Evolutionary conservation across 1,284 basidiomycete species (phyloP), one percentile per base, ranked within the genome.

Genomic region (Sporisorium sorghi): DNA sequence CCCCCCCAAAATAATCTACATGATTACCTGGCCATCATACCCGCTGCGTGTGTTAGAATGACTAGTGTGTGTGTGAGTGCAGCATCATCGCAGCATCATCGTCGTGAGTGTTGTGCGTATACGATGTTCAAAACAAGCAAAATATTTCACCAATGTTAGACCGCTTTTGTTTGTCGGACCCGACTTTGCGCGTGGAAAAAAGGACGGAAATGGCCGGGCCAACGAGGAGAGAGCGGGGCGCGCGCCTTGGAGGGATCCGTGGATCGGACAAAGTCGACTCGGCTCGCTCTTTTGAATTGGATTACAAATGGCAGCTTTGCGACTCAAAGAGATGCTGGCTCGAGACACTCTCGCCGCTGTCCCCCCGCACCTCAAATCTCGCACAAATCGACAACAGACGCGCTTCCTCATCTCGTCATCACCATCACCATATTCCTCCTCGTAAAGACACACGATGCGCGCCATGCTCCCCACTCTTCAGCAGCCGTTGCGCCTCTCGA

Each of bases 401-500:
- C 53, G 46, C 53, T 50, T 47, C 1, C 23, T 24, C 23, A 32
- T n/a, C 30, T 40, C 53, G 17, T 19, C 44, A 35, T 23, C 42
- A 35, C 19, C 33, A 42, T 33, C 39, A n/a, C n/a, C n/a, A n/a
- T n/a, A n/a, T n/a, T 3, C 24, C 19, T 19, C 1, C 32, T 32
- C 26, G 23, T n/a, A 37, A 37, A 14, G 30, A 35, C 47, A 35
- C 10, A 57, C 47, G 59, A 71, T 70, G 63, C 73, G 73, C 30
- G 43, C 67, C 26, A 66, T 66, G 62, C 63, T 75, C 21, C 69
- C 69, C 11, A 52, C 73, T 21, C 64, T 76, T 19, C 60, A 70
- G 33, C 71, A 77, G 67, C 70, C 70, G 23, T 73, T 79, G 59
- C 61, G 69, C 68, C 75, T 79, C 46, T 73, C 67, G 42, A 60